Conservation (phyloP, 768 basidiomycete species). For the Cubamyces sp. region DNA sequence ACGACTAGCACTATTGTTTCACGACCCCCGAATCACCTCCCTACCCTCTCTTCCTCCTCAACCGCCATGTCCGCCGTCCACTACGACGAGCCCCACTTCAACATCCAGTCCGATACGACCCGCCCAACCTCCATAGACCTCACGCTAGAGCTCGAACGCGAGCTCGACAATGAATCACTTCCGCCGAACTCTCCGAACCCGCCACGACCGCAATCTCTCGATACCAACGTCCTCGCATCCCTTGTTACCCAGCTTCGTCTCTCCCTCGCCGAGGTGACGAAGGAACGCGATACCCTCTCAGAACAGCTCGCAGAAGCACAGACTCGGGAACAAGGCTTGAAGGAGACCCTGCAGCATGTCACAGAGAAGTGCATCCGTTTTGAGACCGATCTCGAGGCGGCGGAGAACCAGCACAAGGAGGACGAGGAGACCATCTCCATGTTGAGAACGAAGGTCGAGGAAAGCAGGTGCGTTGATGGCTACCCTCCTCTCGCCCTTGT, state of each 20-base stretch:
- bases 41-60: not conserved
- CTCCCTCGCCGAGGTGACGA: conserved; percentile 63
- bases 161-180: conserved; percentile 68
- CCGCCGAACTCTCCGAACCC: conserved; percentile 45
- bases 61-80: conserved; percentile 25
- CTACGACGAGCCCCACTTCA: conserved; percentile 23
- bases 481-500: not conserved
- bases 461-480: conserved; percentile 65
- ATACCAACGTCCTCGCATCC: conserved; percentile 75
- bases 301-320: conserved; percentile 53
- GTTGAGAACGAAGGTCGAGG: conserved; percentile 83
- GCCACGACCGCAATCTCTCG: conserved; percentile 56
- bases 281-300: conserved; percentile 72
- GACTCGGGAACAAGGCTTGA: conserved; percentile 59
- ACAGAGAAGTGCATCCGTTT: conserved; percentile 64
- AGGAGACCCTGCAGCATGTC: conserved; percentile 65
- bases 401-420: conserved; percentile 49
- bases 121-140: conserved; percentile 70
- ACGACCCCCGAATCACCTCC: not conserved
- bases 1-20: conserved; percentile 20
- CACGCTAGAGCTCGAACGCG: conserved; percentile 76
- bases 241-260: conserved; percentile 74
- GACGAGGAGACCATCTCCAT: conserved; percentile 78
- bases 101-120: conserved; percentile 30
- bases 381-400: conserved; percentile 60